Percentiles rank a stretch among this genome's conserved stretches.
Conservation (phyloP, 345 rosid species). For the Cardamine chenopodiifolia region DNA sequence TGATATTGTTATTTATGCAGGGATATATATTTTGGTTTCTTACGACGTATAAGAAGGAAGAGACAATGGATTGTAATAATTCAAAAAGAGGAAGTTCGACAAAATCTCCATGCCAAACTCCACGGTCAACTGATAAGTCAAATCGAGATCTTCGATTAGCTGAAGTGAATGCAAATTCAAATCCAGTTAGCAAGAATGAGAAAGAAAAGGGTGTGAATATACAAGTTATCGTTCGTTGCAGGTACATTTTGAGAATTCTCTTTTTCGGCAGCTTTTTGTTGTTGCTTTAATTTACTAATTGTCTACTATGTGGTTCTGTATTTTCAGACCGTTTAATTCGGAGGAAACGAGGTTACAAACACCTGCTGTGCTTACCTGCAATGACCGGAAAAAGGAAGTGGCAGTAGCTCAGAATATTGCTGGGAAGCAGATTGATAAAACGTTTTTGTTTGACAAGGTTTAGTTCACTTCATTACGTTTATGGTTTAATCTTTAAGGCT, state of each 20-base stretch:
- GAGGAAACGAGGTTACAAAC: slow-evolving; percentile 78
- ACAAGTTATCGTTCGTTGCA: slow-evolving; percentile 96
- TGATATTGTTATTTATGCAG: slow-evolving; percentile 7
- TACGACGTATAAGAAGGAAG: slow-evolving; percentile 4
- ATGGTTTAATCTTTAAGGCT: neutral
- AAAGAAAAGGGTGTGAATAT: slow-evolving; percentile 96
- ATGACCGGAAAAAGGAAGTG: slow-evolving; percentile 87
- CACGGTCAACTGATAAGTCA: slow-evolving; percentile 81
- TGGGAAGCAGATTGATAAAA: slow-evolving; percentile 95
- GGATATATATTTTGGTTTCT: slow-evolving; percentile 17
- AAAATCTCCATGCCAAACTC: slow-evolving; percentile 90
- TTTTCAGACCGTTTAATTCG: slow-evolving; percentile 74
- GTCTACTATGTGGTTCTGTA: neutral
- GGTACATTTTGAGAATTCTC: slow-evolving; percentile 47
- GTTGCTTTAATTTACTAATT: slow-evolving; percentile 21
- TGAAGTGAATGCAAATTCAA: slow-evolving; percentile 57
- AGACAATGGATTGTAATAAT: slow-evolving; percentile 62
- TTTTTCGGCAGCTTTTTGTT: neutral
- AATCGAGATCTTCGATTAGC: slow-evolving; percentile 78
- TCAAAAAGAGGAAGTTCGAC: slow-evolving; percentile 63
- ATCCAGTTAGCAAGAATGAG: slow-evolving; percentile 64
- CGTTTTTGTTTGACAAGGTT: slow-evolving; percentile 96
- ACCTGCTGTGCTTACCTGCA: slow-evolving; percentile 81
- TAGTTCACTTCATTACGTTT: neutral
- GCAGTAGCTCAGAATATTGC: slow-evolving; percentile 82